Evolutionary conservation across 106 monocot species (phyloP).

Genomic region (Dioscorea alata): DNA sequence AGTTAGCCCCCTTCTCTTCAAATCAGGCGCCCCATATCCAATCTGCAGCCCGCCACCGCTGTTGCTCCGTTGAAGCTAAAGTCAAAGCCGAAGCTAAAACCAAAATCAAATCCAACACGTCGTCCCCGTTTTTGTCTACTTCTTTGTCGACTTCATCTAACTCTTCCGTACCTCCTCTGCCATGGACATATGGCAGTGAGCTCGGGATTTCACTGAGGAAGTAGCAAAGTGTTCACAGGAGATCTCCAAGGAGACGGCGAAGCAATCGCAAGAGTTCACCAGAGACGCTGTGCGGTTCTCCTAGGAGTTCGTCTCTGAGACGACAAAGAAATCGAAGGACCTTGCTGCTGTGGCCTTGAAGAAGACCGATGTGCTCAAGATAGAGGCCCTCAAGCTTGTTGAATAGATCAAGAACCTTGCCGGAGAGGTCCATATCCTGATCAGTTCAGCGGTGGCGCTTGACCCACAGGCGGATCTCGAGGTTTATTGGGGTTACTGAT

Average conservation of each 20-base stretch:
- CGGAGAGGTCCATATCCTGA: slow-evolving; percentile 47
- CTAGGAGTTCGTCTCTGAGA: slow-evolving; percentile 56
- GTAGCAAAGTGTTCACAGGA: slow-evolving; percentile 82
- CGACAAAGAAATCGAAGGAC: slow-evolving; percentile 62
- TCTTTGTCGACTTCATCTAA: no score
- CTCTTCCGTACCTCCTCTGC: no score
- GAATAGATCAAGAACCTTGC: slow-evolving; percentile 84
- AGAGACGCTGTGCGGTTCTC: slow-evolving; percentile 52
- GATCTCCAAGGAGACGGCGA: slow-evolving; percentile 64
- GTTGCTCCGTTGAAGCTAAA: no score
- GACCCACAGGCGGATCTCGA: slow-evolving; percentile 43
- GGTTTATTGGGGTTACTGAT: slow-evolving; percentile 77
- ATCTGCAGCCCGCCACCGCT: no score
- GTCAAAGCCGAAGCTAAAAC: no score
- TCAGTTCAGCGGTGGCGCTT: slow-evolving; percentile 4
- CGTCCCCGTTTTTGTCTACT: no score
- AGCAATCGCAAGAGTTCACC: slow-evolving; percentile 65
- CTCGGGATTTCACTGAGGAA: slow-evolving; percentile 76
- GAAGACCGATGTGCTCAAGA: slow-evolving; percentile 44
- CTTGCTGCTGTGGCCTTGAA: slow-evolving; percentile 70
- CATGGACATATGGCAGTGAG: slow-evolving; percentile 88
- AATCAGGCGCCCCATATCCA: no score
- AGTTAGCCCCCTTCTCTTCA: no score
- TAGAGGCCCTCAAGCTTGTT: slow-evolving; percentile 52
- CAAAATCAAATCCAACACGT: no score